A percentile compares a stretch with the other conserved stretches of the same genome.
These are phyloP conservation scores for Perkinsus olseni DNA, from an alignment of 169 alveolate species.

Conservation along the genomic window DNA sequence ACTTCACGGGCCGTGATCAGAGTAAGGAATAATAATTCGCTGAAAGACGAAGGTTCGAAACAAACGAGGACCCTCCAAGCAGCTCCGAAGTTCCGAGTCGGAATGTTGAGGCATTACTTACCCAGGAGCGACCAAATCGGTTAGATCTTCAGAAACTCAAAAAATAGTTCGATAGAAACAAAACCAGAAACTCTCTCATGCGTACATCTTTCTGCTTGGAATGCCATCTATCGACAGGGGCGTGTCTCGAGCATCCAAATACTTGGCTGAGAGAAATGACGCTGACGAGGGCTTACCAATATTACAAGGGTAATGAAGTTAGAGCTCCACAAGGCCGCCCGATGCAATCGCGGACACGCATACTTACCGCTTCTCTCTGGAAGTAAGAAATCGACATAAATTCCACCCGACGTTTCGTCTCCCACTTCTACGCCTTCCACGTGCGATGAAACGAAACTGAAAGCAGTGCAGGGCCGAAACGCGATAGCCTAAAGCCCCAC, in stretches of 20 bases:
- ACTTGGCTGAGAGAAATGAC: neutral
- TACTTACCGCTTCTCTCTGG: neutral
- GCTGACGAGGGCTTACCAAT: too few species aligned
- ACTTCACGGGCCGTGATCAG: too few species aligned
- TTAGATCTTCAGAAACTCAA: neutral
- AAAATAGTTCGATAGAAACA: neutral
- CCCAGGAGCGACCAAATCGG: neutral
- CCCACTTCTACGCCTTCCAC: neutral
- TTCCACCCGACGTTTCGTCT: neutral
- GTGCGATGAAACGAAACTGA: neutral
- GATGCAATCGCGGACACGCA: too few species aligned
- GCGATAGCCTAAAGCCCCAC: neutral
- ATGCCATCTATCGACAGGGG: neutral
- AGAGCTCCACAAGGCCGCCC: too few species aligned
- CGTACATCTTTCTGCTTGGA: neutral
- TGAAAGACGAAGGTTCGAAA: too few species aligned
- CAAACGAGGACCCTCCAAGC: too few species aligned
- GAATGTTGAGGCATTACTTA: too few species aligned
- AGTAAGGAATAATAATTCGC: too few species aligned
- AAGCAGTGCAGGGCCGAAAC: neutral
- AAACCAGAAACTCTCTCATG: neutral
- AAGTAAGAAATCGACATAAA: neutral
- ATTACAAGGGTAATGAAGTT: too few species aligned
- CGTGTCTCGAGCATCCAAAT: neutral
- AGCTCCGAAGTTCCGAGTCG: too few species aligned